Percentiles rank a stretch among this genome's conserved stretches.
phyloP scores from a whole-genome alignment of 1,284 basidiomycete species.

The Leccinum huronense region DNA sequence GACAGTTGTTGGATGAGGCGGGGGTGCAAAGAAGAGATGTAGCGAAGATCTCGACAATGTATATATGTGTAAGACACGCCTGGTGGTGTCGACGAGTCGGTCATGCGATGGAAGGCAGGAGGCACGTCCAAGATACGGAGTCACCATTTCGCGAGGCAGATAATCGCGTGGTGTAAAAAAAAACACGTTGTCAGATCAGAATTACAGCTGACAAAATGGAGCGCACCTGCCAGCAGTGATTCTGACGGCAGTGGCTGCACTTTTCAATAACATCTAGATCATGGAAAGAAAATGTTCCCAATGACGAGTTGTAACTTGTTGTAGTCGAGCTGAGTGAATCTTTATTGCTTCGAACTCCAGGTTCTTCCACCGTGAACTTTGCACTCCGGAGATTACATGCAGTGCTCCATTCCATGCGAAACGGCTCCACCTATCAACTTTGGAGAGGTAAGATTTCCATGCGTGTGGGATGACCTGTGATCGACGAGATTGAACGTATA shows the following conservation, averaged over 20 bases:
- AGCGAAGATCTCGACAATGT: constrained; percentile 24
- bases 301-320: constrained; percentile 2
- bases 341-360: neutral
- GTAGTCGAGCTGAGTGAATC: constrained; percentile 1
- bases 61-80: constrained; percentile 32
- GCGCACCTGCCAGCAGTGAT: constrained; percentile 11
- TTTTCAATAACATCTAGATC: constrained; percentile 12
- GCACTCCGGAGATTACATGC: constrained; percentile 25
- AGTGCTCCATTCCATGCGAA: constrained; percentile 13
- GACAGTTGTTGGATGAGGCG: constrained; percentile 14
- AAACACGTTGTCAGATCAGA: constrained; percentile 29
- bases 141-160: constrained; percentile 27
- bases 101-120: constrained; percentile 33
- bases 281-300: constrained; percentile 10
- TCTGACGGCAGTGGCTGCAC: constrained; percentile 7
- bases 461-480: constrained; percentile 32
- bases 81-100: constrained; percentile 37
- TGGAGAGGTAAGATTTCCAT: constrained; percentile 36
- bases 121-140: constrained; percentile 17
- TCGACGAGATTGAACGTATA: constrained; percentile 35
- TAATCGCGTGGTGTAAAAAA: constrained; percentile 34
- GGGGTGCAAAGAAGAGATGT: constrained; percentile 23
- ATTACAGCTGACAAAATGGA: constrained; percentile 13
- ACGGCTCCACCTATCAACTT: constrained; percentile 30
- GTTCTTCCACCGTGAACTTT: constrained; percentile 2